Base-by-base conservation (phyloP, 768 basidiomycete genomes). In the Russula sp. region DNA sequence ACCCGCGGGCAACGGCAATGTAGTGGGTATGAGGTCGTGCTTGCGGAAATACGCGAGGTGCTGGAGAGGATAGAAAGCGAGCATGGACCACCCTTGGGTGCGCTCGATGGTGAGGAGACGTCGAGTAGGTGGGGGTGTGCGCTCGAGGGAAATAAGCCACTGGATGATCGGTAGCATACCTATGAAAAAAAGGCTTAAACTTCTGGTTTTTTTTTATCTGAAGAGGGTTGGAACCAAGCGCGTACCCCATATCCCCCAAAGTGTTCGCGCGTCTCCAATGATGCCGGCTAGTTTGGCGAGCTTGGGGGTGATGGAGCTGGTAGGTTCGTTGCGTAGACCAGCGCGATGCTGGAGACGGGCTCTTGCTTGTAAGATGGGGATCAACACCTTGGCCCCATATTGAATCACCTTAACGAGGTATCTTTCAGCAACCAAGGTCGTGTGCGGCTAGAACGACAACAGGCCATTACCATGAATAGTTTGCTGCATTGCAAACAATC, bases 221-320 rank as follows among this genome's bases (percentile, higher is more conserved):
- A 7, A n/a, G 46, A 22, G 9, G n/a, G 46, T 22, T 13, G 34
- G 14, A 67, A 20, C 9, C 62, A 9, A 26, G n/a, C 32, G 48
- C 84, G 72, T 70, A 90, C 91, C 91, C 87, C 89, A 92, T 68
- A 92, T 79, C 67, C 90, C 81, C 79, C 88, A 90, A 22, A 93
- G 74, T 64, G 81, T 89, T 60, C 89, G 80, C 0, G 89, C 86
- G 73, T 90, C 87, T 46, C 84, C 76, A 11, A 93, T 76, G 5
- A 84, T 71, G 49, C 79, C 75, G 0, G 79, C 80, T 30, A 92
- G 75, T 67, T 83, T 87, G 20, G 76, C 71, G 57, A 84, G 80
- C 11, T 81, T 79, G 5, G 76, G 75, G 2, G 88, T 85, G 18
- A 77, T 74, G n/a, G 71, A 64, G 70, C 89, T 91, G 34, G 73